Percentiles rank a stretch among this genome's conserved stretches.
Conservation (phyloP, 139 green algal genomes). For the Auxenochlorella protothecoides region DNA sequence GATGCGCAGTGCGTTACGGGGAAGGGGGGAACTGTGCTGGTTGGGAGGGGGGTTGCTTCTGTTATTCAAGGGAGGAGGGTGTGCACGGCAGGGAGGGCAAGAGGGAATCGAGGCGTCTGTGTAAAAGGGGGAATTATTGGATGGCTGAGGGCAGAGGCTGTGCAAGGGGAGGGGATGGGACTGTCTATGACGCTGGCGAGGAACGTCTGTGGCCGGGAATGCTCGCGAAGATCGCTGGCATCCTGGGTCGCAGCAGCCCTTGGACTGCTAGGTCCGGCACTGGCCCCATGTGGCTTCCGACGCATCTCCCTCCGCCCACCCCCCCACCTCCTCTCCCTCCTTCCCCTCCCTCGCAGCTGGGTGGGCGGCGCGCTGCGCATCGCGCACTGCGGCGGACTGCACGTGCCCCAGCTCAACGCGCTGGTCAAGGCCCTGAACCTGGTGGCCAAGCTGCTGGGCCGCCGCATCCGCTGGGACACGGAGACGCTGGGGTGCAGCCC, state of each 20-base stretch:
- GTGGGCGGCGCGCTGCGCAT: conserved; percentile 45
- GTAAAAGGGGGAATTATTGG: too few species aligned
- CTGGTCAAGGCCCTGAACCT: conserved; percentile 49
- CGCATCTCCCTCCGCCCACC: neutral
- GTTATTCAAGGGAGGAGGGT: neutral
- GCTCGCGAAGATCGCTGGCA: too few species aligned
- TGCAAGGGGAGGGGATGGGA: too few species aligned
- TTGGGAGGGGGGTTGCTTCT: neutral
- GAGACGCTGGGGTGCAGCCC: conserved; percentile 67
- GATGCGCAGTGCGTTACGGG: conserved; percentile 57
- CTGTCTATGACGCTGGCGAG: too few species aligned
- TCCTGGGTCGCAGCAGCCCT: too few species aligned
- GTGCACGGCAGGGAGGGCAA: too few species aligned
- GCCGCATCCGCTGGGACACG: conserved; percentile 52
- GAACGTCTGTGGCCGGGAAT: too few species aligned
- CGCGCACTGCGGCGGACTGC: conserved; percentile 65
- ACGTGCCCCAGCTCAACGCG: conserved; percentile 16
- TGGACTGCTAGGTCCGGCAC: too few species aligned
- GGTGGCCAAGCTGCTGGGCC: conserved; percentile 39
- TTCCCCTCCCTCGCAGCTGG: neutral
- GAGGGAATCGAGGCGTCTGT: too few species aligned
- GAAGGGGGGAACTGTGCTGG: conserved; percentile 14
- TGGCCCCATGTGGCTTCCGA: too few species aligned
- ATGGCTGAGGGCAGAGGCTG: too few species aligned
- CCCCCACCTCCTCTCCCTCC: neutral